phyloP scores from a whole-genome alignment of 805 yeast species.

The Hanseniaspora taiwanica region DNA sequence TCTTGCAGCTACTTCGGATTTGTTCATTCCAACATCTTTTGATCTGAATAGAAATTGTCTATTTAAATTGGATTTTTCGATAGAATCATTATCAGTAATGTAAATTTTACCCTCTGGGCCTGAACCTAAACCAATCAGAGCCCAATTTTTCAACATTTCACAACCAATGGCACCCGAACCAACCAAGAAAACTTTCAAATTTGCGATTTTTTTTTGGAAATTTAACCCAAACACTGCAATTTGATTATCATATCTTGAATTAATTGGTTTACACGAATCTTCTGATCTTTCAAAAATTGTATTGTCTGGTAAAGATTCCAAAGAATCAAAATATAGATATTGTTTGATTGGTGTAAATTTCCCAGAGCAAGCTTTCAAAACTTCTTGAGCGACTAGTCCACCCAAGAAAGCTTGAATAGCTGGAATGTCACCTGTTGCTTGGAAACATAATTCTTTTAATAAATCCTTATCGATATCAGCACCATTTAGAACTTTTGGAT shows the following conservation, averaged over 20 bases:
- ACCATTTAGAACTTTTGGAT: conserved; percentile 38
- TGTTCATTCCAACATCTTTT: conserved; percentile 82
- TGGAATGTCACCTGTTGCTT: conserved; percentile 85
- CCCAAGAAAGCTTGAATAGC: conserved; percentile 84
- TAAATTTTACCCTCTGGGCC: conserved; percentile 78
- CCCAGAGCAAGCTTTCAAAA: conserved; percentile 86
- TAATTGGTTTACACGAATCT: conserved; percentile 60
- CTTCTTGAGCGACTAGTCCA: conserved; percentile 94
- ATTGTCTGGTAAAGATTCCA: conserved; percentile 71
- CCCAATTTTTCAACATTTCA: conserved; percentile 97
- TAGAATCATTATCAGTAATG: conserved; percentile 88
- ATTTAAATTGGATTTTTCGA: conserved; percentile 90
- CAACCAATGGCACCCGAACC: conserved; percentile 99
- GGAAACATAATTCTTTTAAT: conserved; percentile 61
- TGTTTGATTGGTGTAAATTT: conserved; percentile 91
- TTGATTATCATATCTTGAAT: conserved; percentile 85
- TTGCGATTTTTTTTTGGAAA: conserved; percentile 60
- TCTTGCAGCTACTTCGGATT: conserved; percentile 78
- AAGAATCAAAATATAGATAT: conserved; percentile 83
- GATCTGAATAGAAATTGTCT: conserved; percentile 94
- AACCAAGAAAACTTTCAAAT: conserved; percentile 75
- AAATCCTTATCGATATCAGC: conserved; percentile 46
- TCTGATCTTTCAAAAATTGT: conserved; percentile 48
- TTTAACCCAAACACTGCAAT: conserved; percentile 84
- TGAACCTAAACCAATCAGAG: conserved; percentile 86